Base-by-base conservation (phyloP, 371 early-diverging fungal genomes). In the Mortierella sp. region DNA sequence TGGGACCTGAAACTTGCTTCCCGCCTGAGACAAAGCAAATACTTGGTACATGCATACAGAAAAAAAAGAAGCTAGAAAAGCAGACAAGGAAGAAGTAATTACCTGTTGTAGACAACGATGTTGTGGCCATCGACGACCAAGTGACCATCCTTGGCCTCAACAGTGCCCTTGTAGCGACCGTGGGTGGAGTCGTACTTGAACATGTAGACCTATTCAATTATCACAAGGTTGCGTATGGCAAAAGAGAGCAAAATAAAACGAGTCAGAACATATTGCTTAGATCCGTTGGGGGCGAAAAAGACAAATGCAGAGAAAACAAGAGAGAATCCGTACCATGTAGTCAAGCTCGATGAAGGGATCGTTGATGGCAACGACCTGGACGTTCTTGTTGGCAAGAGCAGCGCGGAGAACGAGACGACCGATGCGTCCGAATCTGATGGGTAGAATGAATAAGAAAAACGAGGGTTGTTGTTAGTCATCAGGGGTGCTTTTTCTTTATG, bases 181-280 rank as follows among this genome's bases (percentile, higher is more conserved):
- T 98, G 99, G 85, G 98, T 98, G 44, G 99, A 97, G 93, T 99
- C 99, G 89, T 98, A 98, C 93, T 98, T 97, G 87, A 98, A 88
- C 90, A 98, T 90, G 94, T 99, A 99, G 87, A 94, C 94, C 94
- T 93, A 76, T 13, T 51, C 2, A 10, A 0, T 10, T 34, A 59
- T 59, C 59, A 31, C 59, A 28, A 10, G 11, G 31, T 61, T 61
- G 31, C 64, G 34, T 59, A 31, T 13, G 31, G 5, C 14, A 9
- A 50, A 14, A 50, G 28, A 50, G 50, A 61, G 64, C 16, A 16
- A 16, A 50, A 31, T 40, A 79, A 57, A 34, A 26, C 34, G 51
- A 51, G 34, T 34, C 48, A 61, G 61, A 16, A 64, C 64, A 28
- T 28, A 21, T 37, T 6, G 4, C 4, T 31, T 59, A 11, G 11